Conservation (phyloP, 2,329 filamentous ascomycete genomes). For the Aspergillus ochraceus region DNA sequence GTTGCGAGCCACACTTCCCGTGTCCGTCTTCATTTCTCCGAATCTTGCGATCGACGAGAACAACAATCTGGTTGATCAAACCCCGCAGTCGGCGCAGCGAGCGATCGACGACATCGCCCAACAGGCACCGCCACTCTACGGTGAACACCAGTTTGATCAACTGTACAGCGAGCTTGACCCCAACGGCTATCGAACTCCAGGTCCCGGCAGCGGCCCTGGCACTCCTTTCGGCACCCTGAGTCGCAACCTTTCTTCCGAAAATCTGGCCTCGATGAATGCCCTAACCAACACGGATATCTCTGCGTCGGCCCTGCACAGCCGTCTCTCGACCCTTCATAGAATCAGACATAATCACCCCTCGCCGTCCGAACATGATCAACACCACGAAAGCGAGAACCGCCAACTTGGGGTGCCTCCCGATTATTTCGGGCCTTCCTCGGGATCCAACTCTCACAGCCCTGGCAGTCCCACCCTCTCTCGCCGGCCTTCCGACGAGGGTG, state of each 20-base stretch:
- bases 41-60: slow-evolving; percentile 86
- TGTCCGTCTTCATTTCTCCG: slow-evolving; percentile 94
- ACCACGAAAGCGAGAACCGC: slow-evolving; percentile 21
- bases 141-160: slow-evolving; percentile 83
- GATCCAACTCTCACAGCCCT: slow-evolving; percentile 35
- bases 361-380: slow-evolving; percentile 23
- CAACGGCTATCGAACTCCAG: slow-evolving; percentile 77
- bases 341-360: slow-evolving; percentile 22
- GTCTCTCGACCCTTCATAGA: slow-evolving; percentile 58
- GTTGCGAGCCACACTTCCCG: slow-evolving; percentile 84
- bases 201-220: slow-evolving; percentile 64
- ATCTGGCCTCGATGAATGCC: slow-evolving; percentile 63
- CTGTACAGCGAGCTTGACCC: slow-evolving; percentile 85
- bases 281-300: slow-evolving; percentile 57
- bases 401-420: slow-evolving; percentile 30
- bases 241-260: slow-evolving; percentile 76
- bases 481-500: slow-evolving; percentile 50
- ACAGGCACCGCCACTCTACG: slow-evolving; percentile 88
- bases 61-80: slow-evolving; percentile 70
- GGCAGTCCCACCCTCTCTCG: slow-evolving; percentile 43
- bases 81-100: slow-evolving; percentile 50
- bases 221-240: slow-evolving; percentile 73
- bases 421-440: slow-evolving; percentile 32
- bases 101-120: slow-evolving; percentile 57
- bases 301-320: slow-evolving; percentile 67